Base-by-base conservation (phyloP, 192 early-diverging fungal species). In the Backusella australiensis region DNA sequence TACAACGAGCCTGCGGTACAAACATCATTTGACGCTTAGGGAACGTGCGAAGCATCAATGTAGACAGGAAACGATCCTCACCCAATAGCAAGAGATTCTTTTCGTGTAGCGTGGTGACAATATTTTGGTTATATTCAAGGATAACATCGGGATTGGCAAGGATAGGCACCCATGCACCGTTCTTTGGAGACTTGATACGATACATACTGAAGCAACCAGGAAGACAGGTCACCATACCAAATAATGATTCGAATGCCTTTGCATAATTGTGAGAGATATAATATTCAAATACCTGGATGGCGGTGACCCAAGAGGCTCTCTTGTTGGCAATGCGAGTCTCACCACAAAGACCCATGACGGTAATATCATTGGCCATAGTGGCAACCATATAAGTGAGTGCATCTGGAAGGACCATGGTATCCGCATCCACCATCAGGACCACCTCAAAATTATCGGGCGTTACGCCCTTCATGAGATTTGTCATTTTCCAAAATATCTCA, bases 141-240 rank as follows among this genome's bases (percentile, higher is more conserved):
- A 96, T 91, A 63, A 98, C 87, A 76, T 95, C 94, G 17, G 93
- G 94, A 81, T 96, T 94, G 46, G 92, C 90, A 29, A 97, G 82
- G 69, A 97, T 90, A 7, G 96, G 95, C 5, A 96, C 93, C 86
- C 85, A 87, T 69, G 84, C 82, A 12, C 87, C 80, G 67, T 90
- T 87, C 78, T 92, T 93, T 79, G 88, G 91, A 17, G 88, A 89
- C 79, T 98, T 89, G 72, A 99, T 88, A 69, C 97, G 93, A 83
- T 99, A 99, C 97, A 98, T 97, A 76, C 90, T 91, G 90, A 99
- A 99, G 86, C 97, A 97, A 21, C 96, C 96, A 14, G 96, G 96
- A 72, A 99, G 82, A 87, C 97, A 99, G 1, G 96, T 95, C 15
- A 98, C 96, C 67, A 90, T 92, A 32, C 96, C 96, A 79, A 98